Percentiles rank a stretch among this genome's conserved stretches.
These are phyloP conservation scores for Phytopythium sindhum DNA, from an alignment of 352 stramenopile genomes.

Conservation along the genomic window DNA sequence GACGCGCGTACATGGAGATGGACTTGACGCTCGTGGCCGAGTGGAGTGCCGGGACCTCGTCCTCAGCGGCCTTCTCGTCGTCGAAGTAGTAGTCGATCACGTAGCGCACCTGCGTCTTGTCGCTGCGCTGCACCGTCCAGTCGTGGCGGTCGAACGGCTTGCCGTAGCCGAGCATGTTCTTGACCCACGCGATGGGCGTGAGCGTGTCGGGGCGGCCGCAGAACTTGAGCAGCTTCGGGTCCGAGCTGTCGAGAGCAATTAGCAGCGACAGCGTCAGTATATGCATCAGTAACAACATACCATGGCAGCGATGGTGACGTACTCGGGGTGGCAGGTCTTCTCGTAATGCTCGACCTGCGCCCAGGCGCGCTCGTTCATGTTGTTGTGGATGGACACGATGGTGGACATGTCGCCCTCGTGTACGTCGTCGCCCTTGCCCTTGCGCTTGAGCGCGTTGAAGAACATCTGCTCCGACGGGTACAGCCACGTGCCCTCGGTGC, in stretches of 20 bases:
- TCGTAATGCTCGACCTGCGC: constrained; percentile 97
- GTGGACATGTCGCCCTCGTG: constrained; percentile 91
- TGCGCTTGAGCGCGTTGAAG: constrained; percentile 97
- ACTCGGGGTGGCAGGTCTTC: constrained; percentile 75
- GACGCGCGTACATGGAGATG: constrained; percentile 87
- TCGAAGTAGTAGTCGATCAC: constrained; percentile 99
- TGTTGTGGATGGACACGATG: constrained; percentile 99
- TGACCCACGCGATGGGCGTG: constrained; percentile 92
- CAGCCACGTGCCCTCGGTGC: constrained; percentile 94
- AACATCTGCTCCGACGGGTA: constrained; percentile 99
- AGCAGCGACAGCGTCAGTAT: neutral
- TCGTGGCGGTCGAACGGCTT: constrained; percentile 98
- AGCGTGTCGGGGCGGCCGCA: constrained; percentile 95
- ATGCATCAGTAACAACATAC: neutral
- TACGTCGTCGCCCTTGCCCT: constrained; percentile 97
- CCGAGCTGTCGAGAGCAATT: neutral
- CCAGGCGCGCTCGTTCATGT: constrained; percentile 99
- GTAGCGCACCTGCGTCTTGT: constrained; percentile 93
- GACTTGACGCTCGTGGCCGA: constrained; percentile 82
- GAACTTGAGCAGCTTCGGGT: constrained; percentile 96
- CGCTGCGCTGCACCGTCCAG: constrained; percentile 94
- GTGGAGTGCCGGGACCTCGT: constrained; percentile 83
- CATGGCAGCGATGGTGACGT: constrained; percentile 9
- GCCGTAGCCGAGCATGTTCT: constrained; percentile 81
- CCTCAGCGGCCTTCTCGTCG: constrained; percentile 73